Evolutionary conservation across 148 eudicot species (phyloP).

Genomic region (Gaultheria prostrata): DNA sequence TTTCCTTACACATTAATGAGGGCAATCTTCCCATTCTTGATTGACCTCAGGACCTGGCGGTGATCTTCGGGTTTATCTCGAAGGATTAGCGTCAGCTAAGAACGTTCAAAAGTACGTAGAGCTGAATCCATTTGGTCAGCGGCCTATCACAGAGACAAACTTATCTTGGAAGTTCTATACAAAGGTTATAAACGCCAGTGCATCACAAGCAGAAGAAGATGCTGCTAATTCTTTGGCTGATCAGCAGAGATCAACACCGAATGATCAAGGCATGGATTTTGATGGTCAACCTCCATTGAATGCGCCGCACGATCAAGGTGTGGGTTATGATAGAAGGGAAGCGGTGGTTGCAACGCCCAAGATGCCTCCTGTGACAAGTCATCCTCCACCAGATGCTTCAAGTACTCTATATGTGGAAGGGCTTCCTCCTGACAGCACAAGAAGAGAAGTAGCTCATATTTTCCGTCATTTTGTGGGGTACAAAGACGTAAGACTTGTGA

Average conservation of each 20-base stretch:
- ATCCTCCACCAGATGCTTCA: constrained; percentile 69
- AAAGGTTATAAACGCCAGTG: constrained; percentile 30
- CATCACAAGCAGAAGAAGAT: constrained; percentile 13
- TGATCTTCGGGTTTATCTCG: constrained; percentile 61
- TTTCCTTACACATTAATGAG: background rate
- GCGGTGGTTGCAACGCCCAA: constrained; percentile 42
- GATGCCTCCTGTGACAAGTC: constrained; percentile 37
- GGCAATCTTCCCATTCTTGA: background rate
- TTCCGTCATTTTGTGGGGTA: constrained; percentile 84
- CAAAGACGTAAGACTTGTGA: constrained; percentile 70
- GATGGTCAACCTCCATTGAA: constrained; percentile 34
- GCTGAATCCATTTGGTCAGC: constrained; percentile 72
- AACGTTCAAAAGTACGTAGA: constrained; percentile 58
- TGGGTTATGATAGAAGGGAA: constrained; percentile 37
- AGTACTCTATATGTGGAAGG: constrained; percentile 67
- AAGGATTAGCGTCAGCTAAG: constrained; percentile 48
- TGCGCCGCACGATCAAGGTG: constrained; percentile 35
- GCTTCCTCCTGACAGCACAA: constrained; percentile 61
- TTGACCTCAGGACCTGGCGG: constrained; percentile 53
- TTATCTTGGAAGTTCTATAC: constrained; percentile 52
- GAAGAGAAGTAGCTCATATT: constrained; percentile 83
- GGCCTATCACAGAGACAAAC: constrained; percentile 44
- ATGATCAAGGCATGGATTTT: constrained; percentile 40
- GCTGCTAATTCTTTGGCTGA: background rate
- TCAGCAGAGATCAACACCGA: constrained; percentile 23